Percentiles rank a stretch among this genome's conserved stretches.
Evolutionary conservation across 805 yeast genomes (phyloP).

Genomic region (Barnettozyma sp.): DNA sequence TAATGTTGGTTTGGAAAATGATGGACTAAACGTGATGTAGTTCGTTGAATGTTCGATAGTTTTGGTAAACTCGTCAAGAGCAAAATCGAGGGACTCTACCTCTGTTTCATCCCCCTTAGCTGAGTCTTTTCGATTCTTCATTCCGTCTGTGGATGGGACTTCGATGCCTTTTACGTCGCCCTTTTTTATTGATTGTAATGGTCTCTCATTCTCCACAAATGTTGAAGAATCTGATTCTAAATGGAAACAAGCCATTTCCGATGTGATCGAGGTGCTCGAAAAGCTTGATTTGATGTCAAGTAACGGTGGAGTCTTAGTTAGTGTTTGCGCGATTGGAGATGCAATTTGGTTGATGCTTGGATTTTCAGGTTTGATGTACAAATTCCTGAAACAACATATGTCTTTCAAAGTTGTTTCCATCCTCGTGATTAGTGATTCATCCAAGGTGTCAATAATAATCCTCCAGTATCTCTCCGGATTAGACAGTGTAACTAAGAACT

Average conservation of each 20-base stretch:
- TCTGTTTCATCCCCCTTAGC: conserved; percentile 10
- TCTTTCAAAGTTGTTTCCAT: conserved; percentile 25
- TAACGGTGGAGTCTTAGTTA: not conserved
- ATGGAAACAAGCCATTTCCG: conserved; percentile 32
- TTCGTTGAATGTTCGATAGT: conserved; percentile 4
- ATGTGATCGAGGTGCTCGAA: conserved; percentile 27
- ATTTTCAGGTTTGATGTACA: conserved; percentile 23
- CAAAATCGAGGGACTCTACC: conserved; percentile 20
- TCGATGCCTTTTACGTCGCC: conserved; percentile 1
- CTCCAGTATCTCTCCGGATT: conserved; percentile 79
- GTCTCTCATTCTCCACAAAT: conserved; percentile 30
- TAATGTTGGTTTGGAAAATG: not conserved
- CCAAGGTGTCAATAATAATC: conserved; percentile 29
- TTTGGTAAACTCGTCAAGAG: conserved; percentile 18
- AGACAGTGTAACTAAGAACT: conserved; percentile 56
- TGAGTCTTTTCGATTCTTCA: too few relatives aligned
- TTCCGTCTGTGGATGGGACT: too few relatives aligned
- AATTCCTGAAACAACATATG: conserved; percentile 37
- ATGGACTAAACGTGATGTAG: conserved; percentile 5
- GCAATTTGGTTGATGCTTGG: not conserved
- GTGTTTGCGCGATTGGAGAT: not conserved
- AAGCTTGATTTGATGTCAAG: conserved; percentile 9
- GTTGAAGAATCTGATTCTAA: conserved; percentile 30
- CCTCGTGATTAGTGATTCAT: conserved; percentile 12
- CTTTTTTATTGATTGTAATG: not conserved